Percentiles rank a stretch among this genome's conserved stretches.
Conservation (phyloP, 176 grass and related monocot species). For the Eragrostis curvula region DNA sequence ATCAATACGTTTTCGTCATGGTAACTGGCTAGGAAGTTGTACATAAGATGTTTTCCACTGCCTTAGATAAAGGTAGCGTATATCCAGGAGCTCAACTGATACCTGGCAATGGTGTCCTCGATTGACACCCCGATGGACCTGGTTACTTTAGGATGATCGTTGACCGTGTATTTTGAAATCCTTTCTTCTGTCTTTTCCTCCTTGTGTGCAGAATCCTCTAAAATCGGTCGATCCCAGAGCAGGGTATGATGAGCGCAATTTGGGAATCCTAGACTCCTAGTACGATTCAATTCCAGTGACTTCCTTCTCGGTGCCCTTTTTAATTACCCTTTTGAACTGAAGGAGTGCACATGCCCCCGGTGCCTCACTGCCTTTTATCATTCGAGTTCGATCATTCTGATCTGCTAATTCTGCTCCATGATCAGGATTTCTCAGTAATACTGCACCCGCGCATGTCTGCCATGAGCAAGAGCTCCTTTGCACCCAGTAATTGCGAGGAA, state of each 20-base stretch:
- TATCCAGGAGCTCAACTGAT: not conserved
- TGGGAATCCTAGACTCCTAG: not conserved
- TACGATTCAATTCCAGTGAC: not conserved
- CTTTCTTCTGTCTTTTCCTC: not conserved
- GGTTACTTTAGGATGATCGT: not conserved
- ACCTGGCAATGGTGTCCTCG: not conserved
- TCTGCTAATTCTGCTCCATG: slow-evolving; percentile 20
- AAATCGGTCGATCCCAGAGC: not conserved
- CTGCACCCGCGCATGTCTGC: slow-evolving; percentile 23
- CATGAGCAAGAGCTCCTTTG: not conserved
- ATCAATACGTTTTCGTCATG: not conserved
- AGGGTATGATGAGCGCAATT: not conserved
- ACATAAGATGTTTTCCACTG: slow-evolving; percentile 1
- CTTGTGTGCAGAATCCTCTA: not conserved
- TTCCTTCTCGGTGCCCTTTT: too few species aligned
- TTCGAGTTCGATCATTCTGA: slow-evolving; percentile 22
- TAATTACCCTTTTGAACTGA: slow-evolving; percentile 25
- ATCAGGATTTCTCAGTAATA: slow-evolving; percentile 14
- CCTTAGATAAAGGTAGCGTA: too few species aligned
- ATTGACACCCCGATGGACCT: not conserved
- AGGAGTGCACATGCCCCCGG: not conserved
- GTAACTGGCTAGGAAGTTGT: slow-evolving; percentile 9
- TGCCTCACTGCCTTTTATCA: slow-evolving; percentile 12
- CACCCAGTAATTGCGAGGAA: not conserved
- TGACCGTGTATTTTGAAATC: not conserved